phyloP scores from a whole-genome alignment of 306 rosid genomes.

The Fragaria iinumae region DNA sequence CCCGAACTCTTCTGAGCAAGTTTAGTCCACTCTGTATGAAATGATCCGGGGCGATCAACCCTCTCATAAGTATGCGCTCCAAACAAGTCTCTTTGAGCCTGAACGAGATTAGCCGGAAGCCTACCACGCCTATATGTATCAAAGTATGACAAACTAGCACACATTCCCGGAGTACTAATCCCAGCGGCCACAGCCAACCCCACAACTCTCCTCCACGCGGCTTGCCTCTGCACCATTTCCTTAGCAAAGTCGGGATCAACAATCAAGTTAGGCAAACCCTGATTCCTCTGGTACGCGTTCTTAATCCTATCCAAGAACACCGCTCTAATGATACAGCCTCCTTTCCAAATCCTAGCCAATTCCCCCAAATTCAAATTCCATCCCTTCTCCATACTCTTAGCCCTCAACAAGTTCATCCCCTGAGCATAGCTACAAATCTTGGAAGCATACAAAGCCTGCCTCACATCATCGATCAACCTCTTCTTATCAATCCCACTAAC shows the following conservation, averaged over 20 bases:
- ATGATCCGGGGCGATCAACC: slow-evolving; percentile 75
- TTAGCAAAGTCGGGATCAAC: slow-evolving; percentile 87
- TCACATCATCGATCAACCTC: slow-evolving; percentile 82
- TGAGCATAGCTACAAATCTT: slow-evolving; percentile 96
- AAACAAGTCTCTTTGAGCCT: slow-evolving; percentile 92
- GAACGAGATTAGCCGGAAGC: slow-evolving; percentile 95
- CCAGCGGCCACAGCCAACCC: slow-evolving; percentile 82
- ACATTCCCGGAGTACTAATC: slow-evolving; percentile 94
- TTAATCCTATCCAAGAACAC: slow-evolving; percentile 93
- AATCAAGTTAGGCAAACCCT: slow-evolving; percentile 71
- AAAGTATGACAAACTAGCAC: slow-evolving; percentile 90
- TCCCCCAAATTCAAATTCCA: slow-evolving; percentile 92
- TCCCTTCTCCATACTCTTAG: slow-evolving; percentile 77
- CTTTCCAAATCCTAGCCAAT: slow-evolving; percentile 94
- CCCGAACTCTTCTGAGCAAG: slow-evolving; percentile 64
- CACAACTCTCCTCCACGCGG: slow-evolving; percentile 90
- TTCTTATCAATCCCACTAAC: slow-evolving; percentile 68
- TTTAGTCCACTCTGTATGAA: slow-evolving; percentile 92
- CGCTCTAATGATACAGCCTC: slow-evolving; percentile 89
- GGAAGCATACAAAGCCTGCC: slow-evolving; percentile 91
- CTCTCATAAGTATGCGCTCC: slow-evolving; percentile 97
- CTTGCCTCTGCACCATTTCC: slow-evolving; percentile 97
- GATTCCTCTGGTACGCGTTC: slow-evolving; percentile 87
- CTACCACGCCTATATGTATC: slow-evolving; percentile 82
- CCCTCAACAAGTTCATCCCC: slow-evolving; percentile 92